Conservation (phyloP, 106 monocot species). For the Platanthera guangdongensis region DNA sequence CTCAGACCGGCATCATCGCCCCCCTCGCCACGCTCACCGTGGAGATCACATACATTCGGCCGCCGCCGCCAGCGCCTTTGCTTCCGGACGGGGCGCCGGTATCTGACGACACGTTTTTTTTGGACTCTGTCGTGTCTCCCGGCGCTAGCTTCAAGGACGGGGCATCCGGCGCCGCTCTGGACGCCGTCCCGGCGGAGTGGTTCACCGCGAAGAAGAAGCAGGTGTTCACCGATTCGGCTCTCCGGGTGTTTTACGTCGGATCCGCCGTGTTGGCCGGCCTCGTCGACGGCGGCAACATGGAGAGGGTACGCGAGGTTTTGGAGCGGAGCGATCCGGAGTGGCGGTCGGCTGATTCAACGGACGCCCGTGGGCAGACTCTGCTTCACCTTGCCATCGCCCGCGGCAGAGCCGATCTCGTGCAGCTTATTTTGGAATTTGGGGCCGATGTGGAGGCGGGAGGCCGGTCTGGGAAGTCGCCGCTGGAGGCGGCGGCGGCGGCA, state of each 20-base stretch:
- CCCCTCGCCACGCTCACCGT: conserved; percentile 29
- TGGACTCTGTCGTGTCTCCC: conserved; percentile 47
- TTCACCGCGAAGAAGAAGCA: conserved; percentile 58
- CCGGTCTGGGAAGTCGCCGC: conserved; percentile 28
- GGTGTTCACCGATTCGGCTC: conserved; percentile 41
- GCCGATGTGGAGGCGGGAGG: conserved; percentile 27
- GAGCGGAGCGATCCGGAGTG: conserved; percentile 51
- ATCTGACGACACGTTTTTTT: conserved; percentile 39
- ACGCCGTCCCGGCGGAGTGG: conserved; percentile 42
- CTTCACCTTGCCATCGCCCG: conserved; percentile 34
- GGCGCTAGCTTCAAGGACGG: conserved; percentile 31
- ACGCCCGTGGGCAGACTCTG: conserved; percentile 23
- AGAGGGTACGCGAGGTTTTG: conserved; percentile 30
- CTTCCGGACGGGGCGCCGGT: conserved; percentile 18
- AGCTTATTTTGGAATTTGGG: conserved; percentile 43
- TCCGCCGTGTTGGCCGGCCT: conserved; percentile 39
- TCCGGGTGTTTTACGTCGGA: conserved; percentile 36
- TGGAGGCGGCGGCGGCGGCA: conserved; percentile 34
- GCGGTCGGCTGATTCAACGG: conserved; percentile 31
- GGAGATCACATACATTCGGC: conserved; percentile 23
- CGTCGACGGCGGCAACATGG: conserved; percentile 29
- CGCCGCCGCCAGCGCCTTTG: conserved; percentile 2
- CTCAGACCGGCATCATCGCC: conserved; percentile 40
- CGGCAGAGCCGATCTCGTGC: conserved; percentile 38
- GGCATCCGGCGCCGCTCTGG: conserved; percentile 1